These are phyloP conservation scores for Saccharomyces paradoxus DNA, from an alignment of 805 yeast species.

Conservation along the genomic window DNA sequence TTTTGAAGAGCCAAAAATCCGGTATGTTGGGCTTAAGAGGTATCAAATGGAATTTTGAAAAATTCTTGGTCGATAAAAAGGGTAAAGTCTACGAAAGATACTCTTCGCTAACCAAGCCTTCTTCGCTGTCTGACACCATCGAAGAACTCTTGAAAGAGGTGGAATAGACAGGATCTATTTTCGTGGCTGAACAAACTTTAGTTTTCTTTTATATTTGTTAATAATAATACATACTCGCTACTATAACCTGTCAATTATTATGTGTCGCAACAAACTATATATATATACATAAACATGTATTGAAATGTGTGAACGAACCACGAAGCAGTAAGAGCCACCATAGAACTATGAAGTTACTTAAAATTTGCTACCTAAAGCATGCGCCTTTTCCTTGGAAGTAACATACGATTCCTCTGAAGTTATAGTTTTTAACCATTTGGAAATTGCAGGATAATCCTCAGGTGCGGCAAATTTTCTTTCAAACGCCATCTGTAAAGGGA, in stretches of 20 bases:
- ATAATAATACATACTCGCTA: neutral
- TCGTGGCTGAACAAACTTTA: neutral
- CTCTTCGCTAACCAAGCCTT: slow-evolving; percentile 66
- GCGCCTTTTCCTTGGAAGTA: slow-evolving; percentile 9
- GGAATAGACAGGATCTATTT: neutral
- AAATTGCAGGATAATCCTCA: slow-evolving; percentile 21
- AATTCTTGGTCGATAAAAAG: slow-evolving; percentile 47
- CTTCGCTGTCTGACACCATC: slow-evolving; percentile 47
- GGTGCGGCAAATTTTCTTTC: slow-evolving; percentile 8
- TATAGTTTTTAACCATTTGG: slow-evolving; percentile 17
- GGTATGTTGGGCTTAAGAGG: slow-evolving; percentile 61
- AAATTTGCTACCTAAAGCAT: neutral
- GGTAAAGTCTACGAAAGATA: slow-evolving; percentile 54
- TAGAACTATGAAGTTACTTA: neutral
- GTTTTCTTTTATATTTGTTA: neutral
- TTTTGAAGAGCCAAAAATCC: slow-evolving; percentile 56
- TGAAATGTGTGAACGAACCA: neutral
- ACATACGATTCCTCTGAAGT: slow-evolving; percentile 10
- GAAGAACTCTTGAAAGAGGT: slow-evolving; percentile 40
- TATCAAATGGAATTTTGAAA: slow-evolving; percentile 76
- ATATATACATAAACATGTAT: neutral
- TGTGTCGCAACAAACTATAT: neutral
- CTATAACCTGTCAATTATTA: neutral
- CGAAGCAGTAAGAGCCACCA: neutral
- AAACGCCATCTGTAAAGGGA: slow-evolving; percentile 33